Percentiles rank a stretch among this genome's conserved stretches.
phyloP scores from a whole-genome alignment of 176 grass and related monocot species.

The Aechmea fasciata region DNA sequence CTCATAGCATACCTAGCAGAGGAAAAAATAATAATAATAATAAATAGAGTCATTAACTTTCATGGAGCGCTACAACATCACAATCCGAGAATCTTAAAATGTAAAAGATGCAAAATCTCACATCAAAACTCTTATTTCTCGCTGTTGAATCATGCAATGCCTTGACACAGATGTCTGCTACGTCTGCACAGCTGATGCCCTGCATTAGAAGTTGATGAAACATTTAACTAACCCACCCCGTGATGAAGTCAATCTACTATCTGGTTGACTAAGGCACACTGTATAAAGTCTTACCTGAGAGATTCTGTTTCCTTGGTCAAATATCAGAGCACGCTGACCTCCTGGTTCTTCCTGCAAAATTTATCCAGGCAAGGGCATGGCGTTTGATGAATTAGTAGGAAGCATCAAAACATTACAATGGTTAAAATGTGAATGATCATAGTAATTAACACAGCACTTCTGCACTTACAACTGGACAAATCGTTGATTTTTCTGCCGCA shows the following conservation, averaged over 20 bases:
- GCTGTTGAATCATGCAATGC: slow-evolving; percentile 93
- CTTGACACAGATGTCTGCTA: slow-evolving; percentile 97
- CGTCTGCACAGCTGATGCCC: slow-evolving; percentile 94
- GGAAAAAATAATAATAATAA: slow-evolving; percentile 12
- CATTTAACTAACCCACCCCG: neutral
- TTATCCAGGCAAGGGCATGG: neutral
- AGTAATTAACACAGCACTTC: no score
- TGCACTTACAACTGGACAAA: no score
- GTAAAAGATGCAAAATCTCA: slow-evolving; percentile 25
- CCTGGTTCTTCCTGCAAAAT: slow-evolving; percentile 95
- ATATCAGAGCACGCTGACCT: slow-evolving; percentile 89
- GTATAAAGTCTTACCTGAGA: slow-evolving; percentile 51
- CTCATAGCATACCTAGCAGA: slow-evolving; percentile 75
- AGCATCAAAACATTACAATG: no score
- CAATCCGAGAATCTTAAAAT: neutral
- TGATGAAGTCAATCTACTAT: neutral
- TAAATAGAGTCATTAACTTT: neutral
- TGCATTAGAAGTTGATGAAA: slow-evolving; percentile 24
- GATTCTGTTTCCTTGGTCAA: slow-evolving; percentile 96
- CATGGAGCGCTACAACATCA: slow-evolving; percentile 9
- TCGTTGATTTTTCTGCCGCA: no score
- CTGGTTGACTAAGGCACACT: neutral
- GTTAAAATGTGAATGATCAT: no score
- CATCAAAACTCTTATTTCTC: slow-evolving; percentile 99
- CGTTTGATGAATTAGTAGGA: neutral